phyloP scores from a whole-genome alignment of 2,329 filamentous ascomycete species.

The Aspergillus sp. region DNA sequence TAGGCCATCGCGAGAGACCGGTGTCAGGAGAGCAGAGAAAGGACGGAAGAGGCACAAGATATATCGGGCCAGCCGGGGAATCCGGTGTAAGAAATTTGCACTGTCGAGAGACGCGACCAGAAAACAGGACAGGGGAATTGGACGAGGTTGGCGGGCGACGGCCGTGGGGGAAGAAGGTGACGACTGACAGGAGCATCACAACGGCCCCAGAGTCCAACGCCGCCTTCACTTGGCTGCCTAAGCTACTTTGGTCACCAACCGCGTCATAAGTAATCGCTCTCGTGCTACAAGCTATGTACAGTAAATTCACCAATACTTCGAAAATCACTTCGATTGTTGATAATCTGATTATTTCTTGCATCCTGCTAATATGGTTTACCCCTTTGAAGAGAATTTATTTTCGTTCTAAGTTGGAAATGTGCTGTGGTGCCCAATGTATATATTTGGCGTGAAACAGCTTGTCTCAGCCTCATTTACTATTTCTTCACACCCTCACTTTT shows the following conservation, averaged over 20 bases:
- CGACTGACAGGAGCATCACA: conserved; percentile 12
- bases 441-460: not conserved
- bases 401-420: not conserved
- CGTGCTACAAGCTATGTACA: not conserved
- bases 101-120: not conserved
- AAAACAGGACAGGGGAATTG: not conserved
- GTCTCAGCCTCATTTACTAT: not conserved
- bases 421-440: not conserved
- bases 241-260: conserved; percentile 5
- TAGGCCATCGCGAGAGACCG: conserved; percentile 30
- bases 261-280: not conserved
- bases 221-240: conserved; percentile 8
- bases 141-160: conserved; percentile 5
- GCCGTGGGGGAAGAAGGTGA: conserved; percentile 9
- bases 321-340: not conserved
- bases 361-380: no score
- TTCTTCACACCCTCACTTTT: not conserved
- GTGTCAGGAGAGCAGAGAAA: conserved; percentile 8
- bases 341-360: no score
- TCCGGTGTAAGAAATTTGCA: conserved; percentile 1
- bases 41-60: not conserved
- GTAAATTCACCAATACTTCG: not conserved
- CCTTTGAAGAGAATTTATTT: no score
- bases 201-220: not conserved
- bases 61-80: not conserved